A percentile compares a stretch with the other conserved stretches of the same genome.
Conservation (phyloP, 331 rosid species). For the Pyracantha coccinea region DNA sequence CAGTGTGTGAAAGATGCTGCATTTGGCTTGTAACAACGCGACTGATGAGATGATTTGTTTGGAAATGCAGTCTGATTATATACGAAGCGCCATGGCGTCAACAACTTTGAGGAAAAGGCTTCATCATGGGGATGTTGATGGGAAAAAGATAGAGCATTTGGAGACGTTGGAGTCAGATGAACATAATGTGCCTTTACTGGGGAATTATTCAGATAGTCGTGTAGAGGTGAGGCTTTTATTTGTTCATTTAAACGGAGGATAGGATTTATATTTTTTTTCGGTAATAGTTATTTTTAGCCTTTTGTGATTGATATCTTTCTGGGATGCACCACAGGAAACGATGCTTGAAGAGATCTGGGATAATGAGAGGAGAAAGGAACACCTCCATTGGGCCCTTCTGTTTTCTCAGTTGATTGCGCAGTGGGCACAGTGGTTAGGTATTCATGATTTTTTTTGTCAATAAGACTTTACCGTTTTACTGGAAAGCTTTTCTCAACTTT, state of each 20-base stretch:
- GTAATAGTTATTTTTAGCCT: not conserved
- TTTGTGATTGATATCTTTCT: not conserved
- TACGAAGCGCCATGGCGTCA: slow-evolving; percentile 41
- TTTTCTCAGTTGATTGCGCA: slow-evolving; percentile 74
- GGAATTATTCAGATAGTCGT: slow-evolving; percentile 26
- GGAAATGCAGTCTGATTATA: slow-evolving; percentile 25
- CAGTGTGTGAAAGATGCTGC: not conserved
- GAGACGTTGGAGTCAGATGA: slow-evolving; percentile 46
- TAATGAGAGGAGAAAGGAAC: slow-evolving; percentile 72
- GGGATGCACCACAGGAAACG: slow-evolving; percentile 20
- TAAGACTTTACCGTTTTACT: not conserved
- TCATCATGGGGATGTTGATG: slow-evolving; percentile 79
- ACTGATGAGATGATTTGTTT: slow-evolving; percentile 2
- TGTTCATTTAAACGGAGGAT: not conserved
- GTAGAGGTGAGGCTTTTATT: slow-evolving; percentile 32
- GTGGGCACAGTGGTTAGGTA: slow-evolving; percentile 96
- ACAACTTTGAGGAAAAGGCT: slow-evolving; percentile 74
- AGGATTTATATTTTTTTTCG: not conserved
- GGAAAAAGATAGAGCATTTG: slow-evolving; percentile 43
- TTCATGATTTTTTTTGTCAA: not conserved
- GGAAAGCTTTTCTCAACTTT: not conserved
- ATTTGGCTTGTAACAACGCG: not conserved
- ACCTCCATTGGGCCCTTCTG: slow-evolving; percentile 68
- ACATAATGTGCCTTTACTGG: slow-evolving; percentile 62
- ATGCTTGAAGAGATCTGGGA: slow-evolving; percentile 57